Evolutionary conservation across 768 basidiomycete genomes (phyloP).

Genomic region (Agaricus blazei): DNA sequence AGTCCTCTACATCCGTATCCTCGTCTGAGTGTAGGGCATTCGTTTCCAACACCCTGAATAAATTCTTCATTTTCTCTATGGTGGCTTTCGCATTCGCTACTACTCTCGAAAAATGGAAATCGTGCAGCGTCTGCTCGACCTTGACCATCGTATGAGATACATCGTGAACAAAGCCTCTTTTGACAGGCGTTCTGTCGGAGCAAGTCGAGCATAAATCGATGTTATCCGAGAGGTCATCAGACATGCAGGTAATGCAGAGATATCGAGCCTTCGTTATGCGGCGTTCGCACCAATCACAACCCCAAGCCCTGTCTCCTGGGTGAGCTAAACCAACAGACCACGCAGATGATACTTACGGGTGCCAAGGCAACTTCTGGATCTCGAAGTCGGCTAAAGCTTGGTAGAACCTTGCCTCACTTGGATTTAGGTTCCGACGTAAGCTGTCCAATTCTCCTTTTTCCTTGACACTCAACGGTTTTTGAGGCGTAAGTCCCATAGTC

Average conservation of each 20-base stretch:
- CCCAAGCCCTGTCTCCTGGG: slow-evolving; percentile 18
- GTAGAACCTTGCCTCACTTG: slow-evolving; percentile 29
- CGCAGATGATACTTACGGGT: slow-evolving; percentile 20
- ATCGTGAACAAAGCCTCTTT: slow-evolving; percentile 25
- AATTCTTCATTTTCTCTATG: slow-evolving; percentile 19
- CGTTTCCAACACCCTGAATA: slow-evolving; percentile 20
- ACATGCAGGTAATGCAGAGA: slow-evolving; percentile 26
- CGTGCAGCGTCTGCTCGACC: slow-evolving; percentile 27
- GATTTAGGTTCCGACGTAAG: slow-evolving; percentile 24
- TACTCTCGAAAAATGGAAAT: slow-evolving; percentile 21
- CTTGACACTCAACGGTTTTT: slow-evolving; percentile 18
- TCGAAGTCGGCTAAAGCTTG: slow-evolving; percentile 27
- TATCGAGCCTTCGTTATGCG: slow-evolving; percentile 25
- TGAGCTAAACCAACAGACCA: neutral
- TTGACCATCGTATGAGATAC: slow-evolving; percentile 24
- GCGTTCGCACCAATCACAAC: slow-evolving; percentile 27
- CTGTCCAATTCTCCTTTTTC: slow-evolving; percentile 26
- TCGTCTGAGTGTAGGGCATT: neutral
- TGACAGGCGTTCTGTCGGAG: slow-evolving; percentile 21
- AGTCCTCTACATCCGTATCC: slow-evolving; percentile 1
- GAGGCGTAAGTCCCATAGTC: slow-evolving; percentile 25
- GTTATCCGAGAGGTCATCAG: slow-evolving; percentile 28
- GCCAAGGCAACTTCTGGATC: slow-evolving; percentile 29
- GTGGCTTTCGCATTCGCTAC: slow-evolving; percentile 20
- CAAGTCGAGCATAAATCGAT: slow-evolving; percentile 27